These are phyloP conservation scores for Trichomonas vaginalis DNA, from an alignment of 208 protist species.

Conservation along the genomic window DNA sequence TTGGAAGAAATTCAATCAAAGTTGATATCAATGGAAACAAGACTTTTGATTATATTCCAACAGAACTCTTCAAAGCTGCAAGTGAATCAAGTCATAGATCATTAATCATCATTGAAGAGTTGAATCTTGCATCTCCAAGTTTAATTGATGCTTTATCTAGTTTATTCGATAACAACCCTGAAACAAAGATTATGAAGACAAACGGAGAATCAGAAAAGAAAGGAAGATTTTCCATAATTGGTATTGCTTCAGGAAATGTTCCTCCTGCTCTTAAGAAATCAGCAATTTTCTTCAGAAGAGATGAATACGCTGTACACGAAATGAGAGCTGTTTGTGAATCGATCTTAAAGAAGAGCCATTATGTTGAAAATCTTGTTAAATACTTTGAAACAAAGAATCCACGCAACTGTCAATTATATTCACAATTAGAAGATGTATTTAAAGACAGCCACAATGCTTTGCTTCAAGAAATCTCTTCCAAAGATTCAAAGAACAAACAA, in stretches of 20 bases:
- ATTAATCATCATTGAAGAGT: neutral
- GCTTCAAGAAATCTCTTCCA: neutral
- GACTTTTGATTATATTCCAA: neutral
- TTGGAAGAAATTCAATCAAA: neutral
- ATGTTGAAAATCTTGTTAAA: too few relatives aligned
- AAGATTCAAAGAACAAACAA: too few relatives aligned
- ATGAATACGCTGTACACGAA: neutral
- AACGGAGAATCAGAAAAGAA: neutral
- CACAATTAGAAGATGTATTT: neutral
- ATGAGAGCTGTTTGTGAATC: neutral
- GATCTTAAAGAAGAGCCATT: neutral
- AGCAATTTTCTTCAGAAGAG: neutral
- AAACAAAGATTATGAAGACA: neutral
- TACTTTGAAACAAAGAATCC: too few relatives aligned
- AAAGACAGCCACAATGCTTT: neutral
- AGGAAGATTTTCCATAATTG: neutral
- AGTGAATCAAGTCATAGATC: too few relatives aligned
- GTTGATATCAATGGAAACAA: neutral
- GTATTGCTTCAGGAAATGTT: neutral
- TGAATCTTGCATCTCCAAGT: neutral
- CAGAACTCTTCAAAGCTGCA: neutral
- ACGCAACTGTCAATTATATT: neutral
- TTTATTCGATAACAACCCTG: neutral
- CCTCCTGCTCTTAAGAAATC: neutral
- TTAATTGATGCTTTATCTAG: neutral